Base-by-base conservation (phyloP, 768 basidiomycete genomes). In the Ephemerocybe angulata region DNA sequence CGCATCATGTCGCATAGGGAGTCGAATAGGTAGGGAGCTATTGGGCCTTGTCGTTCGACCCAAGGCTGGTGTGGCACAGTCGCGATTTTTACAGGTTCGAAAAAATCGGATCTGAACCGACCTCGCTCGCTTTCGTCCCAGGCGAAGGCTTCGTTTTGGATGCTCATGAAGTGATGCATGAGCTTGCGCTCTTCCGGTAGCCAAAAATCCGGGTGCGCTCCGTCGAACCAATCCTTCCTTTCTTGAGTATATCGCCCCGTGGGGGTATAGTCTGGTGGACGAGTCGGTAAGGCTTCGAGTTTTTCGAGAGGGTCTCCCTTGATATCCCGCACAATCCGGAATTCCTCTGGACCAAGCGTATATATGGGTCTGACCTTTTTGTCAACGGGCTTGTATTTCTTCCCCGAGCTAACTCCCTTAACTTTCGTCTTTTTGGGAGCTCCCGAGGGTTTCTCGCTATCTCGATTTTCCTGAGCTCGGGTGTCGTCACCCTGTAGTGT, bases 311-410 rank as follows among this genome's bases (percentile, higher is more conserved):
- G 67, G 35, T 72, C 61, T 3, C 65, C 70, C 4, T 8, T 53
- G 17, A 71, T 70, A 11, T 67, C 51, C n/a, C 67, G 51, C n/a
- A n/a, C n/a, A n/a, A n/a, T n/a, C n/a, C 0, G n/a, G n/a, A n/a
- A 54, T 48, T 3, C 71, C 66, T 3, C 67, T 28, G 40, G 64
- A 71, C 19, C 63, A 30, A 3, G 65, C 61, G 1, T 65, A 65
- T 28, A 40, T 0, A 70, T 59, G 0, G 70, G 69, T 38, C 52
- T 55, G 1, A 70, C 61, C 42, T 70, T 68, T 11, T 56, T 22
- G 0, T 58, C 68, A 0, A 72, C 70, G 4, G 61, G 63, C 43
- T 73, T 73, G 57, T 70, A 73, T 53, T 69, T 70, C 44, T 57
- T 61, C 13, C 47, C 54, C 35, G 50, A 4, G 52, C 35, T 43